A percentile compares a stretch with the other conserved stretches of the same genome.
Evolutionary conservation across 73 alveolate genomes (phyloP).

Genomic region (Paramecium sexaurelia): DNA sequence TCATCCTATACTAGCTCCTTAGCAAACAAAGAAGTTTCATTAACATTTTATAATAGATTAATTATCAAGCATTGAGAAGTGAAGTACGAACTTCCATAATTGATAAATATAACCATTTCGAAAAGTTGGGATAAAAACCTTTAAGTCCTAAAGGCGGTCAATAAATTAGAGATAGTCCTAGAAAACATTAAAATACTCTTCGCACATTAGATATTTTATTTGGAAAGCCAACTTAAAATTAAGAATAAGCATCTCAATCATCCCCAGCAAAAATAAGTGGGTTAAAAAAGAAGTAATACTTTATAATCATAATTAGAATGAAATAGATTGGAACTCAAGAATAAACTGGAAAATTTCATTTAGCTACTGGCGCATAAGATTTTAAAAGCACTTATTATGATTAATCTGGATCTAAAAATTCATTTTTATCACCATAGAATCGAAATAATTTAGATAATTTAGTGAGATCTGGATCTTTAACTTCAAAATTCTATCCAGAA

Average conservation of each 20-base stretch:
- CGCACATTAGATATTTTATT: constrained; percentile 16
- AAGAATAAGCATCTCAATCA: background rate
- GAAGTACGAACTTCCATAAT: constrained; percentile 44
- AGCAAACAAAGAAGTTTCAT: background rate
- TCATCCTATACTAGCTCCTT: constrained; percentile 22
- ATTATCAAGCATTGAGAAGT: background rate
- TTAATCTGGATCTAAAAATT: constrained; percentile 1
- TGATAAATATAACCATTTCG: constrained; percentile 25
- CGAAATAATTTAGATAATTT: background rate
- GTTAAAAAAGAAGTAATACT: background rate
- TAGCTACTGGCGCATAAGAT: constrained; percentile 14
- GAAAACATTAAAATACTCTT: constrained; percentile 14
- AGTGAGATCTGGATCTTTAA: background rate
- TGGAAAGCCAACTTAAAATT: background rate
- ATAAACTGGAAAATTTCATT: background rate
- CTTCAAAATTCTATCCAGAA: constrained; percentile 8
- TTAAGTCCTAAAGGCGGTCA: background rate
- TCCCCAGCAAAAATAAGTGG: constrained; percentile 52
- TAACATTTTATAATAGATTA: background rate
- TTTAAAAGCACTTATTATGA: constrained; percentile 5
- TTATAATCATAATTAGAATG: background rate
- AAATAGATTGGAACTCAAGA: constrained; percentile 20
- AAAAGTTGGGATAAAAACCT: constrained; percentile 19
- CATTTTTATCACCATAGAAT: constrained; percentile 10
- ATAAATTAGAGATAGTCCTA: background rate